phyloP scores from a whole-genome alignment of 2,329 filamentous ascomycete genomes.

The Colletotrichum sp. region DNA sequence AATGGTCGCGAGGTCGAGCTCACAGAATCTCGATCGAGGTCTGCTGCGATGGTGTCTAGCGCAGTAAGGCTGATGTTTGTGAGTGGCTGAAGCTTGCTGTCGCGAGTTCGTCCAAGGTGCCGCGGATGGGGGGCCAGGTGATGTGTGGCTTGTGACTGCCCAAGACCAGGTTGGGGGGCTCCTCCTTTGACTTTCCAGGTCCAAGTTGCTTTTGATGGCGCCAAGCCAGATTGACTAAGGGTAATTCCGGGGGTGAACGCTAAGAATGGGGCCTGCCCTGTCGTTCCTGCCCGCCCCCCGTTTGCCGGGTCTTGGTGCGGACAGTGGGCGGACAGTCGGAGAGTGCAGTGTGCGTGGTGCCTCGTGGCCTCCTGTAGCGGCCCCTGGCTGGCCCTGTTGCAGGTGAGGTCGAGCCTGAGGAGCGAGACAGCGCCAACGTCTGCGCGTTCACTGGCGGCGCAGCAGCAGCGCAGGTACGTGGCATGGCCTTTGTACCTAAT shows the following conservation, averaged over 20 bases:
- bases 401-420: neutral
- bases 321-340: neutral
- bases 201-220: neutral
- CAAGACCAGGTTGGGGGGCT: neutral
- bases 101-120: neutral
- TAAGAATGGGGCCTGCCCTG: neutral
- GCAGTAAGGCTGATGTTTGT: neutral
- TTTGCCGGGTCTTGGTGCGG: neutral
- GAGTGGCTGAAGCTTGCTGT: neutral
- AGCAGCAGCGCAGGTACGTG: neutral
- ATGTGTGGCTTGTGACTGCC: slow-evolving; percentile 12
- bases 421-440: neutral
- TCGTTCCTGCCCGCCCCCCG: neutral
- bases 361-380: slow-evolving; percentile 7
- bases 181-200: neutral
- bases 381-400: neutral
- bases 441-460: neutral
- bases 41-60: neutral
- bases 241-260: neutral
- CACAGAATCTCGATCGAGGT: neutral
- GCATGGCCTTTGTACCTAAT: slow-evolving; percentile 2
- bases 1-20: neutral
- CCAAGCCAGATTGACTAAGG: slow-evolving; percentile 3
- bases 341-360: neutral
- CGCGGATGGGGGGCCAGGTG: neutral